Conservation (phyloP, 345 rosid species). For the Pugionium dolabratum region DNA sequence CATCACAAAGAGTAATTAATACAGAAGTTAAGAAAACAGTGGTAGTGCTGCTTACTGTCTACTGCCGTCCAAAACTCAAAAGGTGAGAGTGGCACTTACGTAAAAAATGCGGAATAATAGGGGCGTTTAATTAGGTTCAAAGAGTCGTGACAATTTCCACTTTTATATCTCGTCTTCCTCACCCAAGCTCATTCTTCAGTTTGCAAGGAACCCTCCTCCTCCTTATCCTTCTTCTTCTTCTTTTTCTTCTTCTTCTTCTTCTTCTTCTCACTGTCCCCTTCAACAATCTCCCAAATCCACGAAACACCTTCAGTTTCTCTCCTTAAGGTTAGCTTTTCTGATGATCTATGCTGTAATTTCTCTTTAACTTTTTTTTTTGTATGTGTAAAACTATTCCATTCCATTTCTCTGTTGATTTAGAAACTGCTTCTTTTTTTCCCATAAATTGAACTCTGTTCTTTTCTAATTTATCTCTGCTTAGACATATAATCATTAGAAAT, state of each 20-base stretch:
- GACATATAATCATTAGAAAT: conserved; percentile 3
- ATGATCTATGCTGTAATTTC: conserved; percentile 1
- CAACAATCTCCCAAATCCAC: conserved; percentile 8
- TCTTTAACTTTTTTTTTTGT: conserved; percentile 6
- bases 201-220: conserved; percentile 22
- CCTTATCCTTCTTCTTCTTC: not conserved
- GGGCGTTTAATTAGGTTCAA: not conserved
- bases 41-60: not conserved
- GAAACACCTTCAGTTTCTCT: conserved; percentile 13
- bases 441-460: not conserved
- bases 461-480: conserved; percentile 1
- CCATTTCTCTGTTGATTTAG: conserved; percentile 5
- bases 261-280: conserved; percentile 31
- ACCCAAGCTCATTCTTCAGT: conserved; percentile 30
- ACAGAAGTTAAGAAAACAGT: not conserved
- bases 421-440: not conserved
- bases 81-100: conserved; percentile 30
- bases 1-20: conserved; percentile 6
- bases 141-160: conserved; percentile 37
- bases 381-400: not conserved
- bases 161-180: conserved; percentile 35
- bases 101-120: not conserved
- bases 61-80: conserved; percentile 33
- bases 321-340: conserved; percentile 31
- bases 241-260: not conserved